These are phyloP conservation scores for Nitzschia sp. DNA, from an alignment of 108 stramenopile species.

Conservation along the genomic window DNA sequence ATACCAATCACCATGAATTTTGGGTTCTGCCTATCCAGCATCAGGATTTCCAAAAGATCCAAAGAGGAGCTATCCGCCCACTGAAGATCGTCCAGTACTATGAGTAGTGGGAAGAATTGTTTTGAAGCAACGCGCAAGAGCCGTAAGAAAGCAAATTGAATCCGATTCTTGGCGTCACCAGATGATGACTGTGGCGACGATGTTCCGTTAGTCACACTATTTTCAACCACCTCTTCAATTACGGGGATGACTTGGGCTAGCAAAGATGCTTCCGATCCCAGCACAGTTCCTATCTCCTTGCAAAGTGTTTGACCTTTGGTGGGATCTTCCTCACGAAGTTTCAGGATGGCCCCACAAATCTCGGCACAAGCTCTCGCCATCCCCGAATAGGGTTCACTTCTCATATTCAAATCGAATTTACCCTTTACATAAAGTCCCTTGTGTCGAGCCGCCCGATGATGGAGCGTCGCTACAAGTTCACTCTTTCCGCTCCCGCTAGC, in stretches of 20 bases:
- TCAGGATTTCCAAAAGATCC: neutral
- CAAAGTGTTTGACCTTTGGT: too few species aligned
- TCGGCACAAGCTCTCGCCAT: neutral
- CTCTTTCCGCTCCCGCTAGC: neutral
- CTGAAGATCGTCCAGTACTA: conserved; percentile 19
- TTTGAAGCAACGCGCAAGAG: conserved; percentile 7
- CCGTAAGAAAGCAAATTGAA: conserved; percentile 1
- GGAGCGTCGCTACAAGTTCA: neutral
- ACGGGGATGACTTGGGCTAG: too few species aligned
- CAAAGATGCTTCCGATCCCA: too few species aligned
- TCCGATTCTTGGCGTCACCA: neutral
- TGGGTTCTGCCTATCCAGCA: neutral
- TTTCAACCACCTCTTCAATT: neutral
- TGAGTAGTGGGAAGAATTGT: conserved; percentile 6
- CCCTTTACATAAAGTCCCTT: too few species aligned
- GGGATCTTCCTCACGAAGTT: too few species aligned
- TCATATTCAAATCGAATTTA: too few species aligned
- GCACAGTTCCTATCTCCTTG: too few species aligned
- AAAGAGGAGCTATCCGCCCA: conserved; percentile 15
- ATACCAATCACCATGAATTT: neutral
- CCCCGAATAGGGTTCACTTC: too few species aligned
- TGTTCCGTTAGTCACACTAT: neutral
- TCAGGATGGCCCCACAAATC: too few species aligned
- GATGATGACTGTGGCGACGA: neutral
- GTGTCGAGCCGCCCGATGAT: neutral